Conservation (phyloP, 805 yeast genomes). For the Sporopachydermia lactativora region DNA sequence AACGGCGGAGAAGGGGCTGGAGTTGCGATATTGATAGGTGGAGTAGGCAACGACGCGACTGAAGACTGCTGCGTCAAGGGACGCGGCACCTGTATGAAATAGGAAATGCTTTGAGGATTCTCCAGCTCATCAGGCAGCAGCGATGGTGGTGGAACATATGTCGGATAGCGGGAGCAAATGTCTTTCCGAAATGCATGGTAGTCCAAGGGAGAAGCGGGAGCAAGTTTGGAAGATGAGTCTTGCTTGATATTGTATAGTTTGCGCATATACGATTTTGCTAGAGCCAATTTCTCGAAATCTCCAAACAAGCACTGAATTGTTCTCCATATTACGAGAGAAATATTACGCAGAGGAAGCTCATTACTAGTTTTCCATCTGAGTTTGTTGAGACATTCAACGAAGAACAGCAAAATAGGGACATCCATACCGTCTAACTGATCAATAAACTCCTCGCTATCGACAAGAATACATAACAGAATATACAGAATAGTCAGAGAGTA, state of each 20-base stretch:
- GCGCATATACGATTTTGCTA: conserved; percentile 23
- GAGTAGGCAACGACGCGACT: conserved; percentile 33
- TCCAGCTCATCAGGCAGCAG: conserved; percentile 31
- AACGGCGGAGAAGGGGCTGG: conserved; percentile 78
- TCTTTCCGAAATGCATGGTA: conserved; percentile 72
- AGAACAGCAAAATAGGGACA: conserved; percentile 25
- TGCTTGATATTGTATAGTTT: conserved; percentile 6
- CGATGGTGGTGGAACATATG: conserved; percentile 39
- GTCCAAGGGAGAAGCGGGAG: conserved; percentile 67
- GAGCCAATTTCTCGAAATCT: conserved; percentile 23
- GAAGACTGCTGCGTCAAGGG: conserved; percentile 30
- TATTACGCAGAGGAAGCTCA: conserved; percentile 37
- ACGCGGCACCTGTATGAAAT: conserved; percentile 43
- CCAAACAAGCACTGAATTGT: conserved; percentile 52
- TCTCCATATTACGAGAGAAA: conserved; percentile 40
- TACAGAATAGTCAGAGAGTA: conserved; percentile 22
- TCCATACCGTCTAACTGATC: conserved; percentile 10
- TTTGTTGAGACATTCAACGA: conserved; percentile 40
- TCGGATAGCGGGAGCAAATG: conserved; percentile 60
- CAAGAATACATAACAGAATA: conserved; percentile 9
- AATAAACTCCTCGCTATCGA: conserved; percentile 10
- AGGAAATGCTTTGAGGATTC: conserved; percentile 40
- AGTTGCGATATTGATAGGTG: conserved; percentile 61
- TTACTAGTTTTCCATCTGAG: conserved; percentile 46
- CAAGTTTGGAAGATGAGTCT: conserved; percentile 13